Evolutionary conservation across 179 eudicot species (phyloP), one percentile per base, ranked within the genome.

Genomic region (Actinidia polygama): DNA sequence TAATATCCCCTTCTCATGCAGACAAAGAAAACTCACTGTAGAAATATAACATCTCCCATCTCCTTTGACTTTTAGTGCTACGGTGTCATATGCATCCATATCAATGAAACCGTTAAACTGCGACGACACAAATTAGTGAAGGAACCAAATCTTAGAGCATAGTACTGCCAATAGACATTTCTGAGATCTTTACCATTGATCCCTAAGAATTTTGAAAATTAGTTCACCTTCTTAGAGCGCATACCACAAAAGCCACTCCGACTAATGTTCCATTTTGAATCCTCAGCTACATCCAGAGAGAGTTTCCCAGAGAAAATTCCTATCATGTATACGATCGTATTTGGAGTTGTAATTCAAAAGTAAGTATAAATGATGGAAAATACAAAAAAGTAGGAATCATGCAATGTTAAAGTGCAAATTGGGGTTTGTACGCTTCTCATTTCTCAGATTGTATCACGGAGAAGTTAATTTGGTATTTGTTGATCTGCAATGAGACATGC

Each of bases 191-290:
- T 36, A 36, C 30, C 40, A 12, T 59, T 36, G 64, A 19, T n/a
- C 30, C 44, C 16, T 12, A 40, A 69, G 55, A 69, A 80, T 11
- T 76, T 7, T 36, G 36, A 79, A 47, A 74, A 78, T 58, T 15
- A 47, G 46, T 73, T 86, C 84, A 96, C 99, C 99, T 92, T 96
- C 89, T 92, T 96, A 71, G 99, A 95, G 76, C 99, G 96, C 99
- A 96, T 96, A 77, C 99, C 99, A 84, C 99, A 96, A 82, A 96
- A 96, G 87, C 99, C 99, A 86, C 98, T 85, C 88, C 99, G 90
- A 59, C 84, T 89, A 24, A 96, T 95, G 75, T 91, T 95, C 99
- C 98, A 96, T 81, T 80, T 90, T 82, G 98, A 83, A 74, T 92
- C 91, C 84, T 92, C 99, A 73, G 80, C 88, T 59, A 93, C 87